These are phyloP conservation scores for Pleurozium schreberi DNA, from an alignment of 225 moss, liverwort and hornwort genomes.

Conservation along the genomic window DNA sequence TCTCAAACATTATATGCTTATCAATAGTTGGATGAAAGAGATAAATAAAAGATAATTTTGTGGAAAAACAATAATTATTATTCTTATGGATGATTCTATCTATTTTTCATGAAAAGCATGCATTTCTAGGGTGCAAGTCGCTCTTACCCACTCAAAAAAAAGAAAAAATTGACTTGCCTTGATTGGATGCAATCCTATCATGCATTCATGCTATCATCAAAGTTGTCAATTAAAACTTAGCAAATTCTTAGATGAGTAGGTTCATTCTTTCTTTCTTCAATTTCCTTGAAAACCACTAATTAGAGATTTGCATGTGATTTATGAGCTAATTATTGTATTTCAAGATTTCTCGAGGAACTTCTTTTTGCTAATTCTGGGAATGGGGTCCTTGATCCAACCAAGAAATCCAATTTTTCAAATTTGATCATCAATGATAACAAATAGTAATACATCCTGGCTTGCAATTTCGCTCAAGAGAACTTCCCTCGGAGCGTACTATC, in stretches of 20 bases:
- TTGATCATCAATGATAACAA: too few species aligned
- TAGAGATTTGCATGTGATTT: background rate
- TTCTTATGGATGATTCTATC: background rate
- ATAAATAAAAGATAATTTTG: background rate
- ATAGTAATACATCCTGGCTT: too few species aligned
- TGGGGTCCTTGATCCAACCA: background rate
- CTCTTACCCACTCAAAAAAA: background rate
- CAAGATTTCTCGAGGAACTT: fast-evolving
- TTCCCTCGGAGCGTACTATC: background rate
- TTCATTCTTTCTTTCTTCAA: background rate
- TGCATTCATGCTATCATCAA: too few species aligned
- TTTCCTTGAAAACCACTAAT: background rate
- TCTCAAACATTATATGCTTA: background rate
- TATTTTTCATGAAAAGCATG: background rate
- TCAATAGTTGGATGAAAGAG: background rate
- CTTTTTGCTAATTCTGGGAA: background rate
- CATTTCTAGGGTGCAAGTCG: background rate
- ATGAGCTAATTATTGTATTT: background rate
- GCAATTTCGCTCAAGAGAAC: background rate
- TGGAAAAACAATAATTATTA: background rate
- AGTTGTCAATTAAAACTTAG: too few species aligned
- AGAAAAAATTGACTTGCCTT: too few species aligned
- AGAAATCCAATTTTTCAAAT: background rate
- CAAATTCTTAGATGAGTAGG: too few species aligned
- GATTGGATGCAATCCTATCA: too few species aligned